These are phyloP conservation scores for Kwoniella pini DNA, from an alignment of 768 basidiomycete genomes.

Conservation along the genomic window DNA sequence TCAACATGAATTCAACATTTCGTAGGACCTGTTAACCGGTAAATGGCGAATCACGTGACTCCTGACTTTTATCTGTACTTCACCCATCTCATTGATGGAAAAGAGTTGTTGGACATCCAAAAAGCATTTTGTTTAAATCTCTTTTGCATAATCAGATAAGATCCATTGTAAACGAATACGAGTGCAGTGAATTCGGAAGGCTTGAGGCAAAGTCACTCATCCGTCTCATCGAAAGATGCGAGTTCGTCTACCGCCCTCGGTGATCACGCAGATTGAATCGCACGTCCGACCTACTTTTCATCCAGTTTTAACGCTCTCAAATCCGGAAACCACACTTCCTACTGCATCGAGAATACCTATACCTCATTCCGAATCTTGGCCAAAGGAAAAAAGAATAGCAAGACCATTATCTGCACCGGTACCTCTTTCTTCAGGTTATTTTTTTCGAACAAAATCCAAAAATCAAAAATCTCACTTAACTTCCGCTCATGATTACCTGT, in stretches of 20 bases:
- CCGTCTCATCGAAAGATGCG: no score
- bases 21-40: no score
- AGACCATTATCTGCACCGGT: slow-evolving; percentile 2
- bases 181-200: no score
- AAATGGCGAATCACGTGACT: not conserved
- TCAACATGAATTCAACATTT: no score
- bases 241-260: slow-evolving; percentile 15
- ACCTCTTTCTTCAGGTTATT: not conserved
- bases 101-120: not conserved
- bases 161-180: no score
- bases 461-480: slow-evolving; percentile 1
- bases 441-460: slow-evolving; percentile 1
- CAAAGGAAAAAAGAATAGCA: not conserved
- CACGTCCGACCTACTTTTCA: slow-evolving; percentile 10
- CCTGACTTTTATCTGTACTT: not conserved
- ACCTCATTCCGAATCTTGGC: not conserved
- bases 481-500: slow-evolving; percentile 9
- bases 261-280: slow-evolving; percentile 25
- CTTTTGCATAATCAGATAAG: no score
- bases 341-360: not conserved
- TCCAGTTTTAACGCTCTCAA: slow-evolving; percentile 12
- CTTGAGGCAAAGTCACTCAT: no score
- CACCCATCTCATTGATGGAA: not conserved
- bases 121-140: no score
- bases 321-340: no score